Base-by-base conservation (phyloP, 352 stramenopile species). In the Globisporangium nagaii region DNA sequence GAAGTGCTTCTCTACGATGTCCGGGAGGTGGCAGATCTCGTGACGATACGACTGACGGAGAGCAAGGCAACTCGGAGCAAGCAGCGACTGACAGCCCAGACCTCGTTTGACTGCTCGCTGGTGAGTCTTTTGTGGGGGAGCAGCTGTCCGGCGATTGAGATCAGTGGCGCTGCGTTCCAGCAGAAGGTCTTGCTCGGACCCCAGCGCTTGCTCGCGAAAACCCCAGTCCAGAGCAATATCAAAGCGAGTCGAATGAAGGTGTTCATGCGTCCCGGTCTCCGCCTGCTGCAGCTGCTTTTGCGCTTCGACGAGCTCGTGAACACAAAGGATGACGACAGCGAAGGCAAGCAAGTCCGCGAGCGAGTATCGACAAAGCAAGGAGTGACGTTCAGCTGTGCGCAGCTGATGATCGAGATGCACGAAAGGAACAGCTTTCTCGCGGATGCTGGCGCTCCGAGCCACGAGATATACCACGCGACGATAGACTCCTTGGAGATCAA, bases 301-400 rank as follows among this genome's bases (percentile, higher is more conserved):
- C 71, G 64, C 4, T 57, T 88, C 9, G 73, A 88, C 19, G 68
- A 83, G 27, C 62, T 88, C 5, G 35, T 60, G 4, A 82, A 65
- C 42, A 22, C 25, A 10, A 61, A 48, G 30, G 30, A 64, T 12
- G 22, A 35, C 9, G 35, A 17, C 10, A 37, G 17, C 5, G 28
- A 43, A 27, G 19, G 19, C 6, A 12, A 24, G 5, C 17, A 46
- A 22, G 3, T 11, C 9, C n/a, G 7, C 11, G 39, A 30, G 20
- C 58, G 44, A 24, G 17, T 22, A 24, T 37, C 50, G 3, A 31
- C 44, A 13, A 44, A 50, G 2, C 57, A 64, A 41, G 49, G 51
- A 5, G 37, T 59, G 1, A 30, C 57, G 10, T 50, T 64, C 15
- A 45, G 55, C 20, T 64, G 57, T n/a, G n/a, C 49, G 6, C 32